Conservation (phyloP, 768 basidiomycete genomes). For the Amanita brunnescens region DNA sequence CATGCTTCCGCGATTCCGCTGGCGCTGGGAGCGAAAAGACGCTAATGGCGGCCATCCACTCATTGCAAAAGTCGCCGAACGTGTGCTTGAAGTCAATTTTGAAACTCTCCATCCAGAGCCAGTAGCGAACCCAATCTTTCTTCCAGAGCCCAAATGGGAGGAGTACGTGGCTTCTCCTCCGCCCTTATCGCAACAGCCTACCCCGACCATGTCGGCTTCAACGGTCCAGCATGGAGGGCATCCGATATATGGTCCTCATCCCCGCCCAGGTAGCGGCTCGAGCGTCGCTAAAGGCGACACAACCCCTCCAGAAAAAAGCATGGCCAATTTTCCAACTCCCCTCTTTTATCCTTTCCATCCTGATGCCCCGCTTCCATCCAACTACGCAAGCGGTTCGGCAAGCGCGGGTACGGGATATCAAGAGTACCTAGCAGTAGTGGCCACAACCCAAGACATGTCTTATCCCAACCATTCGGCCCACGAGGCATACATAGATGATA, state of each 20-base stretch:
- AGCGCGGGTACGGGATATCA: constrained; percentile 27
- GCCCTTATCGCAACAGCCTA: constrained; percentile 31
- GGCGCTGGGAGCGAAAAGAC: constrained; percentile 89
- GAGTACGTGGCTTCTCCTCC: constrained; percentile 26
- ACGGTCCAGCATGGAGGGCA: constrained; percentile 16
- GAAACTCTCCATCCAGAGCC: constrained; percentile 40
- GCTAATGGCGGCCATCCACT: constrained; percentile 75
- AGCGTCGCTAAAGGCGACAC: constrained; percentile 22
- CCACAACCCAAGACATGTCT: constrained; percentile 44
- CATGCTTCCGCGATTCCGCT: constrained; percentile 82
- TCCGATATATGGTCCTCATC: constrained; percentile 24
- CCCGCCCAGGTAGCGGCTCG: constrained; percentile 19
- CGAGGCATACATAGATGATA: constrained; percentile 24
- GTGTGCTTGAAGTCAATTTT: constrained; percentile 69
- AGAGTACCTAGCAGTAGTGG: constrained; percentile 50
- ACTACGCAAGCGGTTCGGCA: constrained; percentile 9
- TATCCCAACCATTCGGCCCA: constrained; percentile 48
- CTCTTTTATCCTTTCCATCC: constrained; percentile 71
- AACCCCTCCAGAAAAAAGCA: constrained; percentile 32
- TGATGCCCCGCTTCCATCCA: constrained; percentile 13
- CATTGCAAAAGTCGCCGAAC: constrained; percentile 73
- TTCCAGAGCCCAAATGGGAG: constrained; percentile 48
- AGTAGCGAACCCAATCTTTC: constrained; percentile 32
- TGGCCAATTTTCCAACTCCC: constrained; percentile 60
- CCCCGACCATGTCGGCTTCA: constrained; percentile 30